A percentile compares a stretch with the other conserved stretches of the same genome.
Evolutionary conservation across 2,329 filamentous ascomycete species (phyloP).

Genomic region (Colletotrichum simmondsii): DNA sequence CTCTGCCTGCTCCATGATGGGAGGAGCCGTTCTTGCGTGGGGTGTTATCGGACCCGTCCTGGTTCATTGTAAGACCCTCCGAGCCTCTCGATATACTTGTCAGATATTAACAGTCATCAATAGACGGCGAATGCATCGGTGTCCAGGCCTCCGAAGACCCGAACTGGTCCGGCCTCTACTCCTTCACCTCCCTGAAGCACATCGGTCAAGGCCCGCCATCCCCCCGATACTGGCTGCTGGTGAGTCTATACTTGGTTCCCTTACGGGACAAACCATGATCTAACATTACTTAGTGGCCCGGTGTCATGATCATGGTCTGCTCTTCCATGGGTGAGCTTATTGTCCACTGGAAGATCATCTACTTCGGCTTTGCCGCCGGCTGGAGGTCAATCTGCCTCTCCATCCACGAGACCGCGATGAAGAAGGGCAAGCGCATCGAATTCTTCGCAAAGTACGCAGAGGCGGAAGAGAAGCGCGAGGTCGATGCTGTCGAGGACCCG

Average conservation of each 20-base stretch:
- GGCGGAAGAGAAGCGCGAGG: constrained; percentile 43
- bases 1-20: constrained; percentile 67
- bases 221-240: constrained; percentile 54
- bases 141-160: constrained; percentile 39
- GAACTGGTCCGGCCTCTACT: constrained; percentile 43
- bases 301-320: constrained; percentile 55
- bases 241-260: background rate
- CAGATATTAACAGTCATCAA: background rate
- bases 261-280: background rate
- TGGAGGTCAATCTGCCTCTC: constrained; percentile 43
- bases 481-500: constrained; percentile 52
- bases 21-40: constrained; percentile 66
- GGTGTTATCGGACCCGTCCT: constrained; percentile 60
- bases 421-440: constrained; percentile 43
- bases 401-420: constrained; percentile 45
- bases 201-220: constrained; percentile 44
- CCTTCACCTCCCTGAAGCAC: constrained; percentile 45
- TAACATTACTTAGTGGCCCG: constrained; percentile 48
- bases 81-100: background rate
- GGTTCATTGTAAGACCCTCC: constrained; percentile 46
- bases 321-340: constrained; percentile 54
- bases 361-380: constrained; percentile 47
- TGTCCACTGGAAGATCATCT: constrained; percentile 51
- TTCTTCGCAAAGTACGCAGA: constrained; percentile 50
- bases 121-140: constrained; percentile 61